These are phyloP conservation scores for Solanum ossicruentum DNA, from an alignment of 257 asterid species.

Conservation along the genomic window DNA sequence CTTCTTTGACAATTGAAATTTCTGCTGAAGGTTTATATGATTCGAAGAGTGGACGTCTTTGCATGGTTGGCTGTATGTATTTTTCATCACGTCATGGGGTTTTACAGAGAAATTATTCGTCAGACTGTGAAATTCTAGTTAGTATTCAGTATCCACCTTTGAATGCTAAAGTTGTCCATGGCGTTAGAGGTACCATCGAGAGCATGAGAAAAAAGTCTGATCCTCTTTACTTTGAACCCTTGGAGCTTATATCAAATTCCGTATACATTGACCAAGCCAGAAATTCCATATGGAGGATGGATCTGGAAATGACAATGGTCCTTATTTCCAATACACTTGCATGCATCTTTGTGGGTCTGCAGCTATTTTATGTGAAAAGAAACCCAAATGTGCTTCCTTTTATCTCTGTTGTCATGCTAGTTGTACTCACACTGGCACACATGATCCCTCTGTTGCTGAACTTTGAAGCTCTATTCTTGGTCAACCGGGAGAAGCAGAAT, in stretches of 20 bases:
- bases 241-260: conserved; percentile 42
- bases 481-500: conserved; percentile 30
- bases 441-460: conserved; percentile 69
- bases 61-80: conserved; percentile 80
- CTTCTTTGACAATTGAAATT: conserved; percentile 28
- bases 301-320: conserved; percentile 80
- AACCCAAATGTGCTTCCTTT: conserved; percentile 44
- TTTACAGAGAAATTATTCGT: conserved; percentile 16
- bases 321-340: conserved; percentile 63
- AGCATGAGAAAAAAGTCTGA: conserved; percentile 55
- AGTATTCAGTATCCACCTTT: conserved; percentile 50
- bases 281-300: conserved; percentile 79
- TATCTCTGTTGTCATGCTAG: conserved; percentile 55
- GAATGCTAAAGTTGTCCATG: conserved; percentile 20
- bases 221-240: conserved; percentile 51
- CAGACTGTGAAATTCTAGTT: conserved; percentile 63
- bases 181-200: conserved; percentile 56
- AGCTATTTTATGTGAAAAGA: conserved; percentile 52
- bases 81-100: conserved; percentile 21
- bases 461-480: conserved; percentile 68
- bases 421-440: conserved; percentile 61
- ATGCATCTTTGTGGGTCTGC: conserved; percentile 59
- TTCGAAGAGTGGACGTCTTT: conserved; percentile 54
- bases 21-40: conserved; percentile 80
- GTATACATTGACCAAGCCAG: conserved; percentile 51